phyloP scores from a whole-genome alignment of 2,329 filamentous ascomycete genomes.

The Fusarium marasasianum region DNA sequence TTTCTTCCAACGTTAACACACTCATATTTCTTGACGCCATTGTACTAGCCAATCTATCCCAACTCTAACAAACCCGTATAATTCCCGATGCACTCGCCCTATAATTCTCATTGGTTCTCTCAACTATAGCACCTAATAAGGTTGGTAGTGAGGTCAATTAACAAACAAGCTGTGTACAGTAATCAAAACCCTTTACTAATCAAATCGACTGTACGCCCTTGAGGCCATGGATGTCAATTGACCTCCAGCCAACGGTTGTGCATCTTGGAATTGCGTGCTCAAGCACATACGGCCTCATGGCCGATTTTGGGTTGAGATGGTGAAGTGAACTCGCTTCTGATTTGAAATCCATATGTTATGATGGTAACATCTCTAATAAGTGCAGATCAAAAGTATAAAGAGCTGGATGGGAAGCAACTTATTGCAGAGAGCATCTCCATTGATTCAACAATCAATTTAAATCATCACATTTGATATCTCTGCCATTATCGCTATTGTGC shows the following conservation, averaged over 20 bases:
- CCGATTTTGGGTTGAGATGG: constrained; percentile 21
- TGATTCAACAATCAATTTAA: background rate
- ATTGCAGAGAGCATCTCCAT: background rate
- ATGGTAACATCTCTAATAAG: background rate
- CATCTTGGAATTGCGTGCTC: constrained; percentile 41
- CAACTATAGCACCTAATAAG: background rate
- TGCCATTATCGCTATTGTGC: background rate
- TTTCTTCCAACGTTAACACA: background rate
- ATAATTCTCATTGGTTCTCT: background rate
- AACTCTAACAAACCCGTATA: constrained; percentile 1
- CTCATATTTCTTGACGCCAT: background rate
- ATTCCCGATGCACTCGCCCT: constrained; percentile 14
- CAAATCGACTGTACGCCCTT: constrained; percentile 27
- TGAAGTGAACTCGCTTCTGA: constrained; percentile 31
- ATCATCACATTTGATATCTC: background rate
- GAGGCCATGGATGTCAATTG: constrained; percentile 11
- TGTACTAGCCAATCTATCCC: background rate
- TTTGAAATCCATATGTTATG: constrained; percentile 42
- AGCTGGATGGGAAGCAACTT: constrained; percentile 1
- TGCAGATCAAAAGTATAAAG: constrained; percentile 30
- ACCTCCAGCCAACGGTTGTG: constrained; percentile 32
- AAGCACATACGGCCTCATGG: constrained; percentile 23
- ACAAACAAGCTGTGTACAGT: constrained; percentile 24
- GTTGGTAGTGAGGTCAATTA: too few species aligned
- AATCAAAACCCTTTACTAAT: constrained; percentile 40